Base-by-base conservation (phyloP, 2,329 filamentous ascomycete species). In the Hymenoscyphus fraxineus region DNA sequence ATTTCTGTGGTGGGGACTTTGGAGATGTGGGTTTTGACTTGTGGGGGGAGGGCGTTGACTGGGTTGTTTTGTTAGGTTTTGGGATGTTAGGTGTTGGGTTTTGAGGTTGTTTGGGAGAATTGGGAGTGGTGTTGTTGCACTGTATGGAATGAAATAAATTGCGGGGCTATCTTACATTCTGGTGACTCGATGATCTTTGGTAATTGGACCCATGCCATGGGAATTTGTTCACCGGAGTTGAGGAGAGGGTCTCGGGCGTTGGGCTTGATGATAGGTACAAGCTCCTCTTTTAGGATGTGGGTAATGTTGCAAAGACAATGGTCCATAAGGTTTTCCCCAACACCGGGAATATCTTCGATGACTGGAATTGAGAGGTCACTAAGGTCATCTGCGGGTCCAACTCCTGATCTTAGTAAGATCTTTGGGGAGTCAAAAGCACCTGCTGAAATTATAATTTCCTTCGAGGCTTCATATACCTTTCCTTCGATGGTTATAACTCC, bases 271-370 rank as follows among this genome's bases (percentile, higher is more conserved):
- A 44, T n/a, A 4, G 41, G 41, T 4, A n/a, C 7, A n/a, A n/a
- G n/a, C 16, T 44, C 75, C 2, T 78, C 75, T 1, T 76, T 77
- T 12, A 79, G 77, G 3, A 76, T 75, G 63, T 80, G 77, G 2
- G 76, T 76, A 0, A 80, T 68, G 10, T 64, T 70, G n/a, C 66
- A 64, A 56, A 70, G 71, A 40, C 63, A 60, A 3, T 70, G 68
- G 74, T 67, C 82, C 79, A 83, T 79, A 1, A 88, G 77, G 73
- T 88, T 88, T 56, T 78, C 80, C 51, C 87, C 88, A n/a, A 90
- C 85, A 12, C 89, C 86, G 0, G 86, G 85, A 1, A 87, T 78
- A 69, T 89, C 80, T 2, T 66, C 84, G 39, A 88, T 68, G 2
- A 87, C 76, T 1, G 78, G 74, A 65, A 88, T 87, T 40, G 77